Conservation (phyloP, 2,329 filamentous ascomycete genomes). For the Basipetospora chlamydospora region DNA sequence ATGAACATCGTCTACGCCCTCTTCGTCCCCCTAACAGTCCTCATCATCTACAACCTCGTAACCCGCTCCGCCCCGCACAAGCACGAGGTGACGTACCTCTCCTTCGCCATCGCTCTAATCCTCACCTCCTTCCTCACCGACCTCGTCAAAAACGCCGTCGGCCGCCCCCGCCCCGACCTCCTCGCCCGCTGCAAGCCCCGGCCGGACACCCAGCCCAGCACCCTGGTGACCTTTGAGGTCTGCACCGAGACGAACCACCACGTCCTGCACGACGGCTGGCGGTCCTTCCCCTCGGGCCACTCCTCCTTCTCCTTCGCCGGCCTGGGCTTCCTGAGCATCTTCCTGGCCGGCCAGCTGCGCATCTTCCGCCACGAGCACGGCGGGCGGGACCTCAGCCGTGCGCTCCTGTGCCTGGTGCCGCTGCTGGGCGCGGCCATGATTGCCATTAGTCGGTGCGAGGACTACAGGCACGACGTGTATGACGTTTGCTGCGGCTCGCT, state of each 20-base stretch:
- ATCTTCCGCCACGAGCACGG: constrained; percentile 33
- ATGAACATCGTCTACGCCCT: constrained; percentile 72
- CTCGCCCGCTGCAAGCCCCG: constrained; percentile 66
- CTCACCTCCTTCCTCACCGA: constrained; percentile 77
- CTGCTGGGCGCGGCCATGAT: constrained; percentile 51
- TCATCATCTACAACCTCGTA: constrained; percentile 51
- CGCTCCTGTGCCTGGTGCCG: constrained; percentile 42
- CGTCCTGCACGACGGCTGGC: constrained; percentile 67
- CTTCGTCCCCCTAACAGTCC: constrained; percentile 50
- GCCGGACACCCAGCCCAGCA: constrained; percentile 27
- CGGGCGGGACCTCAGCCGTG: constrained; percentile 37
- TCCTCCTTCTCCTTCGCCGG: constrained; percentile 67
- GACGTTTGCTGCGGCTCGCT: constrained; percentile 49
- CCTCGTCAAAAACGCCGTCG: constrained; percentile 77
- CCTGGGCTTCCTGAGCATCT: constrained; percentile 58
- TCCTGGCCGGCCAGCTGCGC: constrained; percentile 51
- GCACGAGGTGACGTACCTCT: constrained; percentile 71
- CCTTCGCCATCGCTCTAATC: constrained; percentile 62
- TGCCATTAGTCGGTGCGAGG: constrained; percentile 53
- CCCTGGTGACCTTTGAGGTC: constrained; percentile 49
- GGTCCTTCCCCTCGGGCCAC: constrained; percentile 71
- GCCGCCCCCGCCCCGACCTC: constrained; percentile 51
- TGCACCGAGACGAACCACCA: constrained; percentile 60
- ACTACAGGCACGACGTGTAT: constrained; percentile 58
- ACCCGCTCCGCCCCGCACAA: constrained; percentile 57